Percentiles rank a stretch among this genome's conserved stretches.
Evolutionary conservation across 1,284 basidiomycete species (phyloP).

Genomic region (Malassezia arunalokei): DNA sequence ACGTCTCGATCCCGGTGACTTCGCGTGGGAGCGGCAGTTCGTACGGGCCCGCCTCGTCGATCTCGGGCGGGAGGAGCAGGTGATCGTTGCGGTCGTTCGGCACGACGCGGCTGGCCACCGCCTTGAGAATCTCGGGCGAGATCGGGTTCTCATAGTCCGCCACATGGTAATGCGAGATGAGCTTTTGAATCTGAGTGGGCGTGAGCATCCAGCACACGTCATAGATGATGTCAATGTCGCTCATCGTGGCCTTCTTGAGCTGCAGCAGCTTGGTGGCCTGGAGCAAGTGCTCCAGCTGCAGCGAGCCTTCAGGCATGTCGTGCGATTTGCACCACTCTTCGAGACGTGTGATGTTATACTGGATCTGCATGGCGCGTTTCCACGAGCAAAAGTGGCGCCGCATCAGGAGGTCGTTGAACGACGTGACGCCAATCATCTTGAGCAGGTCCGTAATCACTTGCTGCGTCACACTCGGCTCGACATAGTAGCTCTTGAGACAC

Average conservation of each 20-base stretch:
- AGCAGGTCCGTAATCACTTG: constrained; percentile 92
- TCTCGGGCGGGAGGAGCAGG: constrained; percentile 42
- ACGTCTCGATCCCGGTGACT: constrained; percentile 46
- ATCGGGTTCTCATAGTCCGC: constrained; percentile 71
- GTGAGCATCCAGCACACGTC: constrained; percentile 99
- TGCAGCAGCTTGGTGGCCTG: constrained; percentile 97
- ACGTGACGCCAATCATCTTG: constrained; percentile 90
- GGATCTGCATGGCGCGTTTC: constrained; percentile 63
- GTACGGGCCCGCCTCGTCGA: constrained; percentile 45
- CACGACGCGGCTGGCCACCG: constrained; percentile 42
- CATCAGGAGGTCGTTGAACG: constrained; percentile 98
- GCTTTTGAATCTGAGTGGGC: constrained; percentile 96
- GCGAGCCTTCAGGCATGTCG: constrained; percentile 95
- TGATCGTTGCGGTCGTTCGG: constrained; percentile 46
- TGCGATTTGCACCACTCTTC: constrained; percentile 60
- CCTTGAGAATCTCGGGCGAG: constrained; percentile 46
- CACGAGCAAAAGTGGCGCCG: constrained; percentile 97
- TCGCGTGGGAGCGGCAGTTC: constrained; percentile 42
- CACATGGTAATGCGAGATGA: constrained; percentile 95
- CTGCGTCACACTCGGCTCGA: constrained; percentile 93
- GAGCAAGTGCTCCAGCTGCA: constrained; percentile 97
- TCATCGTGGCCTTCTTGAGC: constrained; percentile 72
- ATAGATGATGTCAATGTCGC: constrained; percentile 89
- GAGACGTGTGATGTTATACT: constrained; percentile 55
- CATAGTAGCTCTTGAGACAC: constrained; percentile 94